Conservation (phyloP, 1,284 basidiomycete species). For the Pseudozyma pruni region DNA sequence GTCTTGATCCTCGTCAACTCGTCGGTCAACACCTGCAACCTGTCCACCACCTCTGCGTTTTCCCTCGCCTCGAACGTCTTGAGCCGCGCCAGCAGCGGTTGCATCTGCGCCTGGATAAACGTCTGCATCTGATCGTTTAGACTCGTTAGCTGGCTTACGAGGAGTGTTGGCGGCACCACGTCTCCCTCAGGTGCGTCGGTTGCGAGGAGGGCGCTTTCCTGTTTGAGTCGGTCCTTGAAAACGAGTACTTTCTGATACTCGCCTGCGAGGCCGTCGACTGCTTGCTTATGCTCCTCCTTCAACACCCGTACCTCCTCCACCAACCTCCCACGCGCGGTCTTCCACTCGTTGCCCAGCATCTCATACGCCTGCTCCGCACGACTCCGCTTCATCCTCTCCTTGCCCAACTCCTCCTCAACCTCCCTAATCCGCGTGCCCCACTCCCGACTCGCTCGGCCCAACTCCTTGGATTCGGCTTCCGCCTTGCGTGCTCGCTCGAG, state of each 20-base stretch:
- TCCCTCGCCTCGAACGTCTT: constrained; percentile 21
- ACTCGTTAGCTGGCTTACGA: constrained; percentile 3
- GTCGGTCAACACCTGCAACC: constrained; percentile 24
- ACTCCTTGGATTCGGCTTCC: constrained; percentile 62
- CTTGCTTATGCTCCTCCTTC: constrained; percentile 4
- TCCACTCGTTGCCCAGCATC: constrained; percentile 46
- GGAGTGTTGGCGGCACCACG: constrained; percentile 1
- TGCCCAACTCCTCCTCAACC: constrained; percentile 55
- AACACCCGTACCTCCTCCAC: constrained; percentile 44
- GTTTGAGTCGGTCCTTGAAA: constrained; percentile 22
- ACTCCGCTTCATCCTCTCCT: constrained; percentile 44
- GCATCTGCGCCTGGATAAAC: constrained; percentile 7
- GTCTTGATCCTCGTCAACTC: constrained; percentile 42
- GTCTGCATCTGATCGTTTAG: constrained; percentile 12
- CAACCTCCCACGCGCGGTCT: constrained; percentile 36
- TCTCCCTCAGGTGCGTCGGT: neutral
- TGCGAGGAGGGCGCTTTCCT: constrained; percentile 6
- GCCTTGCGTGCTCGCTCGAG: constrained; percentile 64
- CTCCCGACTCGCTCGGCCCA: constrained; percentile 56
- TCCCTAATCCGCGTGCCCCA: constrained; percentile 60
- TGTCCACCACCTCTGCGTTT: constrained; percentile 9
- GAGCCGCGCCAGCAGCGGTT: constrained; percentile 18
- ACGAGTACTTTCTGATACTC: constrained; percentile 23
- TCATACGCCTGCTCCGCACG: constrained; percentile 56
- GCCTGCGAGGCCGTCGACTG: constrained; percentile 14